phyloP scores from a whole-genome alignment of 1,284 basidiomycete species.

The Apiotrichum domesticum region DNA sequence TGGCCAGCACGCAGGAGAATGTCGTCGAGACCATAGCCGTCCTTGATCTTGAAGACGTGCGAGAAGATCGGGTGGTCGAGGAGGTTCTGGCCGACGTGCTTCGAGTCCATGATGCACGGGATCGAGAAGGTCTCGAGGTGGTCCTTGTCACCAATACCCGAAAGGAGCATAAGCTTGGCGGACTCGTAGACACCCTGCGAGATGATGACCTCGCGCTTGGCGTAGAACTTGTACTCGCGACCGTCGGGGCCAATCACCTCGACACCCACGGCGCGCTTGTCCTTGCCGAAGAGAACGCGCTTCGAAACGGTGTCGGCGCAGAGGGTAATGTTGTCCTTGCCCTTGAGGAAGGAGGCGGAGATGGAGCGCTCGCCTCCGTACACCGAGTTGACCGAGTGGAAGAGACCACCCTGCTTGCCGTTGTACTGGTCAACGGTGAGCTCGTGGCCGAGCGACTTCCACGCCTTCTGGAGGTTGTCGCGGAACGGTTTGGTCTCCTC shows the following conservation, averaged over 20 bases:
- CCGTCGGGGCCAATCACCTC: constrained; percentile 10
- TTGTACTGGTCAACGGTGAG: constrained; percentile 9
- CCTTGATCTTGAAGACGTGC: constrained; percentile 18
- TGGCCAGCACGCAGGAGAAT: constrained; percentile 3
- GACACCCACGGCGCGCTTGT: constrained; percentile 12
- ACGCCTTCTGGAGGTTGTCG: constrained; percentile 9
- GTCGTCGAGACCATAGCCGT: constrained; percentile 14
- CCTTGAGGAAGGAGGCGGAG: constrained; percentile 6
- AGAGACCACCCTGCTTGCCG: constrained; percentile 8
- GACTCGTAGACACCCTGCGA: constrained; percentile 13
- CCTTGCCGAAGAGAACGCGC: constrained; percentile 6
- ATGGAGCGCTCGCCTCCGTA: constrained; percentile 8
- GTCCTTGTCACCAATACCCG: constrained; percentile 8
- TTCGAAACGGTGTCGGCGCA: constrained; percentile 6
- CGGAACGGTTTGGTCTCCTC: constrained; percentile 12
- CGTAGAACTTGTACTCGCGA: constrained; percentile 11
- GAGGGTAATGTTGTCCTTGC: constrained; percentile 12
- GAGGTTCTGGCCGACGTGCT: constrained; percentile 68
- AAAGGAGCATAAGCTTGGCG: constrained; percentile 12
- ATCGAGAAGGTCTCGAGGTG: constrained; percentile 14
- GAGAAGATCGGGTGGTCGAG: constrained; percentile 55
- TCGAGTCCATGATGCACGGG: constrained; percentile 18
- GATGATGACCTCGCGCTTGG: constrained; percentile 13
- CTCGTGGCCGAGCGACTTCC: constrained; percentile 7
- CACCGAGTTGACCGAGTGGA: constrained; percentile 11